These are phyloP conservation scores for Tetrapisispora pingtungensis DNA, from an alignment of 805 yeast species.

Conservation along the genomic window DNA sequence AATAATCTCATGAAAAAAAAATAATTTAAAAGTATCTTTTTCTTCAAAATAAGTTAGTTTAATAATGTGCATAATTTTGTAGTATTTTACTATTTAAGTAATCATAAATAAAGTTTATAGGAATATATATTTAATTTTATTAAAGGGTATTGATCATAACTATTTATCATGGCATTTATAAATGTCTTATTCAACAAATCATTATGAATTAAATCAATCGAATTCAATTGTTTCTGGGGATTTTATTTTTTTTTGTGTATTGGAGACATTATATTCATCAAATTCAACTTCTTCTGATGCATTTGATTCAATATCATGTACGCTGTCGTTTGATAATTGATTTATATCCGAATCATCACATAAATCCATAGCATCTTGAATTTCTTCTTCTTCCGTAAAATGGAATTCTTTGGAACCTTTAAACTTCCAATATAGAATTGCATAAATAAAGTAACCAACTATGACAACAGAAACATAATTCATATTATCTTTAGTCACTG, in stretches of 20 bases:
- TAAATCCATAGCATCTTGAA: background rate
- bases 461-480: constrained; percentile 55
- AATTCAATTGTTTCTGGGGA: background rate
- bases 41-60: too few relatives aligned
- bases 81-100: background rate
- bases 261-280: background rate
- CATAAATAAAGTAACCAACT: constrained; percentile 36
- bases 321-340: background rate
- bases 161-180: background rate
- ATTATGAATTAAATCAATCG: background rate
- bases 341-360: background rate
- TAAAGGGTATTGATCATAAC: too few relatives aligned
- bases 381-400: constrained; percentile 17
- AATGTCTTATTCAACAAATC: background rate
- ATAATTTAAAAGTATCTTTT: too few relatives aligned
- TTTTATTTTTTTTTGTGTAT: background rate
- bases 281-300: background rate
- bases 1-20: background rate
- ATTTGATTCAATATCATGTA: background rate
- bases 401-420: constrained; percentile 31
- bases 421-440: constrained; percentile 44
- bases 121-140: constrained; percentile 1
- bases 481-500: constrained; percentile 53
- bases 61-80: background rate
- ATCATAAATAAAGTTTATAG: background rate